These are phyloP conservation scores for Arthrobotrys iridis DNA, from an alignment of 2,329 filamentous ascomycete genomes.

Conservation along the genomic window DNA sequence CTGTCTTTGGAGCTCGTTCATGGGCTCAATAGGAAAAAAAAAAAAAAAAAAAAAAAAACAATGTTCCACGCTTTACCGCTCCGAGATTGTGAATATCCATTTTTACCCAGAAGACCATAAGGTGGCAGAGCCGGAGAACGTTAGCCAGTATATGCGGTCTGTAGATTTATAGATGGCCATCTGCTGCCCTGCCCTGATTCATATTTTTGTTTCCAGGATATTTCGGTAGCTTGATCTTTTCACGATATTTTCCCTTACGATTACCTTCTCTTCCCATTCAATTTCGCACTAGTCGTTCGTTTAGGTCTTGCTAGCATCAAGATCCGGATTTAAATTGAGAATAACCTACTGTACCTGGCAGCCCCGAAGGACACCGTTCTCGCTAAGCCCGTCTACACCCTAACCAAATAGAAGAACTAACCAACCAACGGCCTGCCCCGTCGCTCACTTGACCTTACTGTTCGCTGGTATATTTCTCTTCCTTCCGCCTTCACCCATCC, in stretches of 20 bases:
- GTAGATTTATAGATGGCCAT: slow-evolving; percentile 46
- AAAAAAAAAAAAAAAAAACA: no score
- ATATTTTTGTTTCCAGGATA: slow-evolving; percentile 44
- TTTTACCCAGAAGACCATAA: slow-evolving; percentile 9
- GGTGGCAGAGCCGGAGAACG: slow-evolving; percentile 32
- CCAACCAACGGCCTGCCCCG: slow-evolving; percentile 52
- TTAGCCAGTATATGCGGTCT: slow-evolving; percentile 7
- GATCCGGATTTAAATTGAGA: slow-evolving; percentile 49
- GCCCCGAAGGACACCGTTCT: slow-evolving; percentile 34
- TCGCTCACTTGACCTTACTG: slow-evolving; percentile 41
- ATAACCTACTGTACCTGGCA: slow-evolving; percentile 49
- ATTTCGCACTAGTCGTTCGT: slow-evolving; percentile 30
- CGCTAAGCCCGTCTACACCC: slow-evolving; percentile 54
- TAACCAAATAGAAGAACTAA: slow-evolving; percentile 21
- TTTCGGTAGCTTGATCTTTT: slow-evolving; percentile 45
- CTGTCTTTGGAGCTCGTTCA: slow-evolving; percentile 44
- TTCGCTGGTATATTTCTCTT: slow-evolving; percentile 52
- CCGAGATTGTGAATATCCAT: slow-evolving; percentile 24
- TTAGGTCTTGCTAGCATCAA: slow-evolving; percentile 50
- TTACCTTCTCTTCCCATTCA: slow-evolving; percentile 16
- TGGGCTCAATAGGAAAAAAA: slow-evolving; percentile 29
- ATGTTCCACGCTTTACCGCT: slow-evolving; percentile 20
- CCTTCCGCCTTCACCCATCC: slow-evolving; percentile 37
- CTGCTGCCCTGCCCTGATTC: slow-evolving; percentile 28
- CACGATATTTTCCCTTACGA: slow-evolving; percentile 19